Evolutionary conservation across 2,329 filamentous ascomycete species (phyloP), one percentile per base, ranked within the genome.

Genomic region (Pyricularia sp.): DNA sequence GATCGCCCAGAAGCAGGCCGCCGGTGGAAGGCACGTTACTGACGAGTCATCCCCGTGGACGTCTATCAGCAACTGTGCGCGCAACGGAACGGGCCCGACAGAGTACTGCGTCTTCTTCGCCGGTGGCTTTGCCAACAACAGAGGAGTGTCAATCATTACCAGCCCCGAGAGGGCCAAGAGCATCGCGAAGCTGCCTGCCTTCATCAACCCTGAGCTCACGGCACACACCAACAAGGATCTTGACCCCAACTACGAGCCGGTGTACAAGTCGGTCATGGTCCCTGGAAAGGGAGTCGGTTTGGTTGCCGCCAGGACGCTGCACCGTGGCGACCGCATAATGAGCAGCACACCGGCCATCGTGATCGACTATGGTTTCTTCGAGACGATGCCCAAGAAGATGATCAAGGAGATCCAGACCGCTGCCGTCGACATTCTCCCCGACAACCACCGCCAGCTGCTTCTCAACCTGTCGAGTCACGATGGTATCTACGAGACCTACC

Each of bases 91-190:
- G 1, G 68, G 73, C 11, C 58, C 69, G 3, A 31, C 70, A 4
- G 64, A 71, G 33, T 76, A 75, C 71, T 82, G 79, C 72, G 75
- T 79, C 69, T 82, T 77, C 71, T 72, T 77, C 20, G 76, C 76
- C 69, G 67, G 72, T 3, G 69, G 69, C 14, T 81, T 81, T 68
- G 80, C 78, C 58, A 71, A 73, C 20, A 76, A 75, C 33, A 73
- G 78, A 17, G 80, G 80, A 67, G 77, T 81, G 65, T 77, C 78
- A 26, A 71, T 82, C 67, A 66, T 82, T 36, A 81, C 79, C 64
- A 77, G 76, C 9, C 70, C 75, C 0, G 70, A 72, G 14, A 76
- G 79, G 66, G 78, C 78, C 2, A 30, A 28, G 25, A 23, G 10
- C 17, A 69, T 79, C 10, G 74, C 74, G 30, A 55, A 55, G 20